These are phyloP conservation scores for Calonectria ilicicola DNA, from an alignment of 2,329 filamentous ascomycete species.

Conservation along the genomic window DNA sequence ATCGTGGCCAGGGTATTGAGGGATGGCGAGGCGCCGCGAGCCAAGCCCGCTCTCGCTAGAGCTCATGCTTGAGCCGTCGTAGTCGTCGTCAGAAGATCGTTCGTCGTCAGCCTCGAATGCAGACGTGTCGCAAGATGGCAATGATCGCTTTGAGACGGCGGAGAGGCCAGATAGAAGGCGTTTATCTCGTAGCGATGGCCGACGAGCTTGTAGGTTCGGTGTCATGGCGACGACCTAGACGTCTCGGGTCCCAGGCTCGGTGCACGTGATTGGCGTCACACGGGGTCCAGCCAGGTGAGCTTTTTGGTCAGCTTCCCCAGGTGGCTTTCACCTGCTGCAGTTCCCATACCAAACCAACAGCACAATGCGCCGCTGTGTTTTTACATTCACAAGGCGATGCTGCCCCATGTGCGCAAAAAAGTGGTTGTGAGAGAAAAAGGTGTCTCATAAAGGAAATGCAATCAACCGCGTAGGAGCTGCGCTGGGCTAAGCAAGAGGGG, in stretches of 20 bases:
- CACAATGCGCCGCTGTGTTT: not conserved
- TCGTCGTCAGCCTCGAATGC: conserved; percentile 79
- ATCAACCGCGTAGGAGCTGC: not conserved
- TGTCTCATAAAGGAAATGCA: not conserved
- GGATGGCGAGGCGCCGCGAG: conserved; percentile 47
- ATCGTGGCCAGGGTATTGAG: conserved; percentile 85
- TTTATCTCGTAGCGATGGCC: conserved; percentile 54
- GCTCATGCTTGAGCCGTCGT: conserved; percentile 46
- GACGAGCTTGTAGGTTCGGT: conserved; percentile 47
- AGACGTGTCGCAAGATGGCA: conserved; percentile 68
- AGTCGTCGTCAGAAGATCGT: conserved; percentile 57
- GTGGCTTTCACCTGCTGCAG: conserved; percentile 8
- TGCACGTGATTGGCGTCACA: conserved; percentile 46
- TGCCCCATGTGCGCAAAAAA: conserved; percentile 14
- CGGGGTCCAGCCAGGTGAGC: conserved; percentile 27
- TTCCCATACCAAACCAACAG: conserved; percentile 8
- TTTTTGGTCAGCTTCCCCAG: conserved; percentile 7
- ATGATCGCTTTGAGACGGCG: conserved; percentile 66
- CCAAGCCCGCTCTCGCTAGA: conserved; percentile 53
- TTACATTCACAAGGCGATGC: conserved; percentile 8
- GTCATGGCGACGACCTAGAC: conserved; percentile 33
- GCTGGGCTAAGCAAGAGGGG: not conserved
- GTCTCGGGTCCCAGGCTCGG: conserved; percentile 25
- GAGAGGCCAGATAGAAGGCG: conserved; percentile 63
- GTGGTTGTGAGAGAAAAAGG: not conserved